Base-by-base conservation (phyloP, 805 yeast genomes). In the Pichia kluyveri region DNA sequence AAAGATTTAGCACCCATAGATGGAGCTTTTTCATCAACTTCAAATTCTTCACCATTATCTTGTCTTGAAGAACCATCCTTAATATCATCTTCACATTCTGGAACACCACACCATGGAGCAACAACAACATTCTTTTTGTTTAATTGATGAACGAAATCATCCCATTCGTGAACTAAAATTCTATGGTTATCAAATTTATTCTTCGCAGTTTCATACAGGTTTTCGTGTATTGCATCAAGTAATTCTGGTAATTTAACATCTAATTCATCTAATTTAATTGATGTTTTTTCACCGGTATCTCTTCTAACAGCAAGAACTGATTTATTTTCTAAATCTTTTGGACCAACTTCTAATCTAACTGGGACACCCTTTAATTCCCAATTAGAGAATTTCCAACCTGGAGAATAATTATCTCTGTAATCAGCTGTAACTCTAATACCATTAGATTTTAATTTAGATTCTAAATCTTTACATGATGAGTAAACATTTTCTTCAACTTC, bases 1-100 rank as follows among this genome's bases (percentile, higher is more conserved):
- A 93, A 76, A 19, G 96, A 85, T 75, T 93, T 93, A 56, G 99
- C 99, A 64, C 99, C 99, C 99, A 93, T 93, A 45, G 95, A 82
- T 65, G 99, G 99, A 26, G 99, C 88, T 68, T 86, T 85, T 63
- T 93, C 98, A 65, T 93, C 99, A 43, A 75, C 83, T 66, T 86
- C 96, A 57, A 80, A 87, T 56, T 86, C 95, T 54, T 84, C 91
- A 56, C 88, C 85, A 58, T 80, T 82, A 63, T 83, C 85, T 63
- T 82, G 79, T 68, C 76, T 82, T 40, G 95, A 88, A 17, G 86
- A 80, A 41, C 87, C 74, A 43, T 90, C 96, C 77, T 95, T 93
- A 69, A 93, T 95, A 58, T 86, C 91, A 58, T 93, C 99, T 71
- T 93, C 99, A 77, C 99, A 93, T 57, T 82, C 96, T 57, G 76